Conservation (phyloP, 129 eudicot species). For the Artemisia argyi region DNA sequence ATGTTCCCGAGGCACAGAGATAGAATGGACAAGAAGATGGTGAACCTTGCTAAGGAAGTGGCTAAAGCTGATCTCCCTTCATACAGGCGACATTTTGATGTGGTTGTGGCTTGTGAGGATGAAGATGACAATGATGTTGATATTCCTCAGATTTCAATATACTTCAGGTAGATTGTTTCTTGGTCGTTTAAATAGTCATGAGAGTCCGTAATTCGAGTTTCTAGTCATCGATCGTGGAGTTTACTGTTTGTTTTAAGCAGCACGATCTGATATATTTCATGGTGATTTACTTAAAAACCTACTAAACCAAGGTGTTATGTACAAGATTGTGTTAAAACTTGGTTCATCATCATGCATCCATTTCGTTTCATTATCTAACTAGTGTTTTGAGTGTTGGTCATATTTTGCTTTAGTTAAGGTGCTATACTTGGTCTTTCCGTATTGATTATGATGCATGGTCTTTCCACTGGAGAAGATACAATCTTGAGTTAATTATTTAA, state of each 20-base stretch:
- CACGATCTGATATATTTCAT: conserved; percentile 12
- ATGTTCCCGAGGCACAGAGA: conserved; percentile 88
- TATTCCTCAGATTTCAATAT: conserved; percentile 78
- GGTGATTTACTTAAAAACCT: conserved; percentile 18
- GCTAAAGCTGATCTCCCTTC: conserved; percentile 74
- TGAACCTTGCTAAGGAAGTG: conserved; percentile 71
- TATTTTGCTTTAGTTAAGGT: no score
- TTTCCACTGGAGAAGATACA: no score
- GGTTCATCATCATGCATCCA: conserved; percentile 15
- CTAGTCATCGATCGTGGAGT: conserved; percentile 24
- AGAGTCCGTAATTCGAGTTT: conserved; percentile 7
- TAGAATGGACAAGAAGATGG: conserved; percentile 79
- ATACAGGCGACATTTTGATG: conserved; percentile 67
- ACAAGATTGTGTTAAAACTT: conserved; percentile 27
- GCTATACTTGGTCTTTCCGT: no score
- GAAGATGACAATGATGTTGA: conserved; percentile 83
- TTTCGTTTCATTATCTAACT: conserved; percentile 6
- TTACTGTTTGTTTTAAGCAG: conserved; percentile 22
- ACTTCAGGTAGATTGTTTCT: conserved; percentile 47
- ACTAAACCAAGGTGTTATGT: conserved; percentile 24
- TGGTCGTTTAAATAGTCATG: conserved; percentile 16
- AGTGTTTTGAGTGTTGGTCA: not conserved
- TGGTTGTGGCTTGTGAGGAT: conserved; percentile 93
- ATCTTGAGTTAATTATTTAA: no score
- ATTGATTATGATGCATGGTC: no score